Percentiles rank a stretch among this genome's conserved stretches.
Conservation (phyloP, 768 basidiomycete species). For the Tricholoma bakamatsutake region DNA sequence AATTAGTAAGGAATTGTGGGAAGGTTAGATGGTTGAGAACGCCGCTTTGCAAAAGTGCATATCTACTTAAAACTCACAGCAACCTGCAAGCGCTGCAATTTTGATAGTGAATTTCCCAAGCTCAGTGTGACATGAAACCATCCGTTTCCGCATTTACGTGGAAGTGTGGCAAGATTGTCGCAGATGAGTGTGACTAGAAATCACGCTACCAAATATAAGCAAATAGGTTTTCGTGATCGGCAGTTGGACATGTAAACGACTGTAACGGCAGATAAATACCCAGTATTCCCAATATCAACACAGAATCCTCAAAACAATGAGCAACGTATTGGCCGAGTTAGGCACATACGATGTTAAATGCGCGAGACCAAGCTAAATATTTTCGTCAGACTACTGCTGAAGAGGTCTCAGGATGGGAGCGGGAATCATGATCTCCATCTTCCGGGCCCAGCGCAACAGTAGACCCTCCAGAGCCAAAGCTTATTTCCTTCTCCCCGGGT, state of each 20-base stretch:
- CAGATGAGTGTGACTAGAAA: not conserved
- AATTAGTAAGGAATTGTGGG: too few relatives aligned
- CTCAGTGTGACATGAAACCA: conserved; percentile 9
- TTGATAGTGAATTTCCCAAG: conserved; percentile 2
- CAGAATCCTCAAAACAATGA: too few relatives aligned
- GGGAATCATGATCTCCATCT: not conserved
- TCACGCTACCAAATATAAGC: too few relatives aligned
- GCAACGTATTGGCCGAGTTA: too few relatives aligned
- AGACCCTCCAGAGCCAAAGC: not conserved
- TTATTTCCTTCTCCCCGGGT: not conserved
- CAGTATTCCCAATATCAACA: too few relatives aligned
- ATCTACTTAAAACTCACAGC: too few relatives aligned
- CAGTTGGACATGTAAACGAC: too few relatives aligned
- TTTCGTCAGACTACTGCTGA: not conserved
- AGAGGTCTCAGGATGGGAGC: not conserved
- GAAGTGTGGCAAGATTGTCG: not conserved
- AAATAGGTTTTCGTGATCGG: too few relatives aligned
- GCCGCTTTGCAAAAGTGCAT: too few relatives aligned
- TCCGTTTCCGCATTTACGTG: conserved; percentile 1
- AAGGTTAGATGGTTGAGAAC: too few relatives aligned
- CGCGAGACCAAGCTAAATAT: not conserved
- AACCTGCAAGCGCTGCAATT: conserved; percentile 14
- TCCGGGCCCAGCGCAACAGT: not conserved
- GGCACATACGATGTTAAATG: too few relatives aligned
- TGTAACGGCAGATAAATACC: too few relatives aligned